Evolutionary conservation across 352 stramenopile species (phyloP).

Genomic region (Phytophthora idaei): DNA sequence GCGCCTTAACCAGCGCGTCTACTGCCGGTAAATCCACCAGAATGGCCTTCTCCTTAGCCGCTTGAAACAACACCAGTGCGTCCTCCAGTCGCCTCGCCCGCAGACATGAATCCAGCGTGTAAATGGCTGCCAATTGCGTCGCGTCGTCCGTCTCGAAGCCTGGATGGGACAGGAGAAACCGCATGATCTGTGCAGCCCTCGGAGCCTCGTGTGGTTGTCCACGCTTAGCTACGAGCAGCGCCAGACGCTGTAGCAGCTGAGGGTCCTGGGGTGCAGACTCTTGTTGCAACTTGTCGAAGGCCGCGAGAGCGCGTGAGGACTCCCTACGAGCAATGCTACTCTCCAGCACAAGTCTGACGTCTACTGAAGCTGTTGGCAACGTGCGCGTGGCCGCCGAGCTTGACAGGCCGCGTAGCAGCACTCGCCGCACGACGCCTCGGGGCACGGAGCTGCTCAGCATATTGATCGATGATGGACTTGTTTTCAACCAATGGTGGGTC

Average conservation of each 20-base stretch:
- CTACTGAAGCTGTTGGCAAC: neutral
- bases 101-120: slow-evolving; percentile 68
- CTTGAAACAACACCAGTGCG: slow-evolving; percentile 56
- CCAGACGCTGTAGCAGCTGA: slow-evolving; percentile 58
- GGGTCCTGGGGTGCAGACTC: slow-evolving; percentile 24
- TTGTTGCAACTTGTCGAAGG: slow-evolving; percentile 52
- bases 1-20: slow-evolving; percentile 44
- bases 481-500: no score
- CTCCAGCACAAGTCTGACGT: slow-evolving; percentile 37
- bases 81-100: slow-evolving; percentile 50
- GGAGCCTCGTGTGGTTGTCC: slow-evolving; percentile 33
- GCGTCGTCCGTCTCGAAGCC: slow-evolving; percentile 59
- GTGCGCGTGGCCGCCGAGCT: slow-evolving; percentile 11
- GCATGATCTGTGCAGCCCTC: slow-evolving; percentile 44
- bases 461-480: neutral
- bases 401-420: slow-evolving; percentile 15
- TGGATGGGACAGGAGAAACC: slow-evolving; percentile 23
- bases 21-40: slow-evolving; percentile 68
- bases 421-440: slow-evolving; percentile 9
- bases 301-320: slow-evolving; percentile 44
- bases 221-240: slow-evolving; percentile 66
- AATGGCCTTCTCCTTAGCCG: slow-evolving; percentile 48
- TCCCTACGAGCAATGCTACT: slow-evolving; percentile 38
- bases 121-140: slow-evolving; percentile 72
- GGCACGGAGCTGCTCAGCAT: slow-evolving; percentile 7